A percentile compares a stretch with the other conserved stretches of the same genome.
Conservation (phyloP, 768 basidiomycete genomes). For the Tulasnella sp. region DNA sequence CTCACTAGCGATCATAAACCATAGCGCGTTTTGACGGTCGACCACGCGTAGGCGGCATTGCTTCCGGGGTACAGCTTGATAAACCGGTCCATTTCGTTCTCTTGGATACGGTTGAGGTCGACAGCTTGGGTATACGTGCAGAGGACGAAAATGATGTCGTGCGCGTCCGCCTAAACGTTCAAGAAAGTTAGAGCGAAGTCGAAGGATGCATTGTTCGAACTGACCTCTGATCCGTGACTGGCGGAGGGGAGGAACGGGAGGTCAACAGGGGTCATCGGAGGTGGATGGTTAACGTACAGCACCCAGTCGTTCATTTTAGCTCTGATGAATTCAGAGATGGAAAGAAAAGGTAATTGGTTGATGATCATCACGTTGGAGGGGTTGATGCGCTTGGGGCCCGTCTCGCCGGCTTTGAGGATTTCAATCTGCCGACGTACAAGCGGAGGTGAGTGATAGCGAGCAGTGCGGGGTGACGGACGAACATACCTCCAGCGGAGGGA, state of each 20-base stretch:
- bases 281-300: conserved; percentile 38
- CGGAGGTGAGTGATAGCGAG: conserved; percentile 2
- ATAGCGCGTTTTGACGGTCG: conserved; percentile 40
- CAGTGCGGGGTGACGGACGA: neutral
- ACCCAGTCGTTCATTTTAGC: conserved; percentile 77
- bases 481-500: conserved; percentile 65
- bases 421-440: conserved; percentile 12
- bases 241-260: conserved; percentile 20
- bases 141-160: conserved; percentile 60
- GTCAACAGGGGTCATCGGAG: conserved; percentile 1
- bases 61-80: conserved; percentile 39
- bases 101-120: conserved; percentile 76
- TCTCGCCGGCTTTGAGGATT: conserved; percentile 16
- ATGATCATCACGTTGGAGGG: conserved; percentile 53
- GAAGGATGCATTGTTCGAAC: neutral
- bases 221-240: conserved; percentile 7
- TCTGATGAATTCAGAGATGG: conserved; percentile 65
- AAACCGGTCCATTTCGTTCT: conserved; percentile 74
- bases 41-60: conserved; percentile 62
- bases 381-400: conserved; percentile 50
- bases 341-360: conserved; percentile 60
- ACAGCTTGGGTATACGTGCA: conserved; percentile 68
- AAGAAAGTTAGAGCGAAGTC: neutral
- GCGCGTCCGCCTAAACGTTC: conserved; percentile 48
- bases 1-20: conserved; percentile 16